Evolutionary conservation across 148 eudicot genomes (phyloP), one percentile per base, ranked within the genome.

Genomic region (Camellia japonica): DNA sequence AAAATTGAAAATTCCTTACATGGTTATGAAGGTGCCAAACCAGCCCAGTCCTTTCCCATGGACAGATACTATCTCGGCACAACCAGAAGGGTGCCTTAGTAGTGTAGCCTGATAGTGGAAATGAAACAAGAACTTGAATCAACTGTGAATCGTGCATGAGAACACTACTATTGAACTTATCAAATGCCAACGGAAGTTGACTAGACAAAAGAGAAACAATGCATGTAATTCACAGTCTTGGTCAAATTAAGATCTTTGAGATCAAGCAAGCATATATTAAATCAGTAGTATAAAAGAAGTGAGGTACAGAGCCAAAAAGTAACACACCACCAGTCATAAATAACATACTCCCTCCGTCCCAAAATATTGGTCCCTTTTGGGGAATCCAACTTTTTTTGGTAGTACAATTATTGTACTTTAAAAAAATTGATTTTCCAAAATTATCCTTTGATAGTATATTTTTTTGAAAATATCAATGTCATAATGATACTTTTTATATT

Each of bases 31-130:
- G 77, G 85, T 78, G 74, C 93, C 85, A 88, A 95, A 95, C 97
- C 92, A 93, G 81, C 98, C 97, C 91, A 84, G 89, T 80, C 93
- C 94, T 54, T 79, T 82, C 66, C 88, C 90, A 80, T 76, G 83
- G 80, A 79, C 80, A 72, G 89, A 79, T 66, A 85, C 77, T 82
- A 90, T 69, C 30, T 84, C 80, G 62, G 98, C 91, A 90, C 98
- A 95, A 80, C 98, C 98, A 73, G 93, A 80, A 72, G 98, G 97
- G 89, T 95, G 98, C 83, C 82, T 87, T 61, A 95, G 78, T 83
- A 81, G 87, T 49, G 96, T 92, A 78, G 86, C 91, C 98, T 95
- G 89, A 74, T 73, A 83, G 62, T 68, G 73, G 63, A 65, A 72
- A 78, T 23, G 7, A 0, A 58, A 44, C 3, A 72, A 41, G 54